These are phyloP conservation scores for Capronia epimyces DNA, from an alignment of 2,329 filamentous ascomycete species.

Conservation along the genomic window DNA sequence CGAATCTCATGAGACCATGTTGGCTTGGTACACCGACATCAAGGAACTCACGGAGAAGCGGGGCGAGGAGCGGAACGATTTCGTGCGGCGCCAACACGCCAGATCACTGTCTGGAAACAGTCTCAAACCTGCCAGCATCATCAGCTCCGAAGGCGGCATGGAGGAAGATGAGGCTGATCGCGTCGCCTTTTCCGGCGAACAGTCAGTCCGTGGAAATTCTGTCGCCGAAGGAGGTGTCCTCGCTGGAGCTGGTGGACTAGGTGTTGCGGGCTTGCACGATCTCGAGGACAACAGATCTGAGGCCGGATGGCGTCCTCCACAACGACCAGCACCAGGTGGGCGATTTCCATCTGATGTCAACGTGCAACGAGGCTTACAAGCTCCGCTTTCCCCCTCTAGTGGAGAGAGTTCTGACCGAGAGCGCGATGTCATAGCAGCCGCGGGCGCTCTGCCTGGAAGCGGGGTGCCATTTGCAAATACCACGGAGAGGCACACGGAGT, in stretches of 20 bases:
- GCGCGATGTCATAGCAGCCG: constrained; percentile 53
- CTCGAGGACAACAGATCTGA: constrained; percentile 29
- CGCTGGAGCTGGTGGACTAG: constrained; percentile 35
- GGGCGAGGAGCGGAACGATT: constrained; percentile 80
- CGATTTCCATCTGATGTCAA: constrained; percentile 93
- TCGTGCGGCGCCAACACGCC: constrained; percentile 69
- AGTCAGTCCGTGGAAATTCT: constrained; percentile 28
- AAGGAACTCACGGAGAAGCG: constrained; percentile 82
- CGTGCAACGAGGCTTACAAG: constrained; percentile 78
- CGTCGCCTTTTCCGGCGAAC: constrained; percentile 59
- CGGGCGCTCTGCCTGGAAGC: constrained; percentile 51
- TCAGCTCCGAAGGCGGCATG: constrained; percentile 69
- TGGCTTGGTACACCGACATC: constrained; percentile 94
- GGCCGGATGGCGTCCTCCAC: constrained; percentile 37
- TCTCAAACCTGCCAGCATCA: constrained; percentile 52
- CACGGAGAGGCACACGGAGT: constrained; percentile 21
- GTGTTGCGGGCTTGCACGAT: constrained; percentile 31
- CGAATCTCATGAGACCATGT: constrained; percentile 82
- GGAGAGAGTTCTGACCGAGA: constrained; percentile 64
- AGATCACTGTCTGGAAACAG: constrained; percentile 67
- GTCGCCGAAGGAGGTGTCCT: constrained; percentile 33
- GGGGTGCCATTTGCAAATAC: constrained; percentile 31
- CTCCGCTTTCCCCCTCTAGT: constrained; percentile 73
- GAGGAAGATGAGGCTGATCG: constrained; percentile 68
- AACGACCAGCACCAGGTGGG: constrained; percentile 84